Percentiles rank a stretch among this genome's conserved stretches.
These are phyloP conservation scores for Colletotrichum lindemuthianum DNA, from an alignment of 2,329 filamentous ascomycete genomes.

Conservation along the genomic window DNA sequence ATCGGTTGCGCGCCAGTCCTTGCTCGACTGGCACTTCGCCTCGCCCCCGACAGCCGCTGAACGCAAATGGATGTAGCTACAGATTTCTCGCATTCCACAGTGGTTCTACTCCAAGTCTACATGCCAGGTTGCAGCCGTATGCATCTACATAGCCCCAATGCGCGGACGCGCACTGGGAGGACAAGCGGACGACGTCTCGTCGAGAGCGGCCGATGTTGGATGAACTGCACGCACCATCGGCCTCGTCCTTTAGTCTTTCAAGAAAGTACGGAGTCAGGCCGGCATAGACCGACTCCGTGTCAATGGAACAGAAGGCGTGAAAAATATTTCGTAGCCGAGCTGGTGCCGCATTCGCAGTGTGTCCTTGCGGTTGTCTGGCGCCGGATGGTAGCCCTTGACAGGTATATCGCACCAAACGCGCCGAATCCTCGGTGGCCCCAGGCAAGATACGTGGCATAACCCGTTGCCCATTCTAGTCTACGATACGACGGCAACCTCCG, in stretches of 20 bases:
- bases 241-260: not conserved
- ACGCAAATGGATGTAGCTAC: not conserved
- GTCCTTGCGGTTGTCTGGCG: constrained; percentile 8
- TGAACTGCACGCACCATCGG: not conserved
- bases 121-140: too few species aligned
- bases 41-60: not conserved
- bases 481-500: not conserved
- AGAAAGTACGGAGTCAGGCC: constrained; percentile 4
- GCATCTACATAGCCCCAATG: too few species aligned
- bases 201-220: not conserved
- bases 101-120: too few species aligned
- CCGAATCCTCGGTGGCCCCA: too few species aligned
- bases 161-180: too few species aligned
- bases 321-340: constrained; percentile 25
- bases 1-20: not conserved
- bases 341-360: constrained; percentile 27
- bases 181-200: not conserved
- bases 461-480: not conserved
- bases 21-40: not conserved
- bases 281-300: constrained; percentile 12
- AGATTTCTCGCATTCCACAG: too few species aligned
- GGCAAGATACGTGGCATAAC: constrained; percentile 7
- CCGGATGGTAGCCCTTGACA: constrained; percentile 9
- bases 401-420: constrained; percentile 3
- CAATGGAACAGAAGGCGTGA: constrained; percentile 27